phyloP scores from a whole-genome alignment of 148 eudicot species.

The Persicaria maculosa region DNA sequence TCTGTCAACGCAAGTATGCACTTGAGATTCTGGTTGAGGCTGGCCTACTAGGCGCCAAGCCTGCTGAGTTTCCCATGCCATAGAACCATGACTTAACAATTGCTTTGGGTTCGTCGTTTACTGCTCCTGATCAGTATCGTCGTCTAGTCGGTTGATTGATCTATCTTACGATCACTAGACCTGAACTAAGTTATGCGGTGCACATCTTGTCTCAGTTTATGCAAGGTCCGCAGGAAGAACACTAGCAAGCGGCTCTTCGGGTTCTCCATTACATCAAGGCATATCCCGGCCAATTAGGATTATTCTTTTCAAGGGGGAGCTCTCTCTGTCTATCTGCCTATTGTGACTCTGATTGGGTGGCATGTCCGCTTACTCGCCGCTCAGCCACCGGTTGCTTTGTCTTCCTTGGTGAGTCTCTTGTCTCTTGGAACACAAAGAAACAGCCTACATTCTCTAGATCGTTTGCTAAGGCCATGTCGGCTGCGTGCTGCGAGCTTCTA shows the following conservation, averaged over 20 bases:
- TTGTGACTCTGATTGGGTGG: background rate
- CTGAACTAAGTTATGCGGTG: background rate
- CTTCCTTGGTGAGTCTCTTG: background rate
- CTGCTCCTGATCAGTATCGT: background rate
- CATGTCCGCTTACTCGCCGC: background rate
- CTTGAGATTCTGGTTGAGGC: background rate
- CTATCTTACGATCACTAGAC: background rate
- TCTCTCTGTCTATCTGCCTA: background rate
- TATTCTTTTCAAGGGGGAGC: background rate
- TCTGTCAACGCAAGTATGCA: background rate
- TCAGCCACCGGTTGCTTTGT: background rate
- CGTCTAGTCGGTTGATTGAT: background rate
- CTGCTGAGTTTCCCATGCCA: background rate
- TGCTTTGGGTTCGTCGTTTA: background rate
- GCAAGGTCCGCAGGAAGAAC: background rate
- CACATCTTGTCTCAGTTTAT: background rate
- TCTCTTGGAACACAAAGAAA: slow-evolving; percentile 6
- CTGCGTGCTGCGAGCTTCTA: background rate
- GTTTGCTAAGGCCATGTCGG: background rate
- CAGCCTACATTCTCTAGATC: background rate
- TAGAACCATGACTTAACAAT: background rate
- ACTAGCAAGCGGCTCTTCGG: background rate
- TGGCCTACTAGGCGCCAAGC: background rate
- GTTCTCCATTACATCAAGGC: slow-evolving; percentile 6
- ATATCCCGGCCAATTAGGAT: background rate